phyloP scores from a whole-genome alignment of 2,329 filamentous ascomycete genomes.

The Talaromyces rugulosus region DNA sequence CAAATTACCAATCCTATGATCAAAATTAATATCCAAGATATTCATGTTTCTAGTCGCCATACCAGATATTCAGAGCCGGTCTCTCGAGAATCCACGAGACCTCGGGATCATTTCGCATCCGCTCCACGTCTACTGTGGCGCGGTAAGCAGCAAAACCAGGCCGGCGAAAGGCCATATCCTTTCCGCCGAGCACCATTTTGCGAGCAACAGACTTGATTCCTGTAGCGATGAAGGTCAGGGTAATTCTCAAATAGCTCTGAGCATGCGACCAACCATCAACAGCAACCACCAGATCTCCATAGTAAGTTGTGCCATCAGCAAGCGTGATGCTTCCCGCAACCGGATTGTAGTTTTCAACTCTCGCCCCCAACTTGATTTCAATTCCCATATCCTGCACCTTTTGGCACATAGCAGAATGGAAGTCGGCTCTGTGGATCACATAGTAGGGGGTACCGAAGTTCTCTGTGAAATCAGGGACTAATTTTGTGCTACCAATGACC shows the following conservation, averaged over 20 bases:
- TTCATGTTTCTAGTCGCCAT: background rate
- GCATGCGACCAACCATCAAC: slow-evolving; percentile 3
- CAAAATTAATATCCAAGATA: too few relatives aligned
- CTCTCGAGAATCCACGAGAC: slow-evolving; percentile 37
- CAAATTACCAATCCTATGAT: slow-evolving; percentile 46
- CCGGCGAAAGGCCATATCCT: slow-evolving; percentile 42
- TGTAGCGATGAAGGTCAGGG: background rate
- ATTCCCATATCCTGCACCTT: slow-evolving; percentile 8
- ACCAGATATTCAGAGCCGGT: slow-evolving; percentile 40
- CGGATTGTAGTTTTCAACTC: background rate
- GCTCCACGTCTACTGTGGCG: slow-evolving; percentile 35
- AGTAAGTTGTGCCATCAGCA: background rate
- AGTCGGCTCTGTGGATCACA: slow-evolving; percentile 47
- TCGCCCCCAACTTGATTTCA: slow-evolving; percentile 6
- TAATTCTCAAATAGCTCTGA: background rate
- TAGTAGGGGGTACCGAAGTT: slow-evolving; percentile 37
- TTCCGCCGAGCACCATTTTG: slow-evolving; percentile 29
- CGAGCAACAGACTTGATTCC: slow-evolving; percentile 11
- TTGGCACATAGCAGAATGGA: slow-evolving; percentile 26
- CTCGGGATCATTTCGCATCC: slow-evolving; percentile 34
- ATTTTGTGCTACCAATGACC: slow-evolving; percentile 15
- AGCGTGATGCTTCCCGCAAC: background rate
- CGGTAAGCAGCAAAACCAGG: slow-evolving; percentile 42
- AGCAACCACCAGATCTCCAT: slow-evolving; percentile 7
- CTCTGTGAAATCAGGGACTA: slow-evolving; percentile 8